Base-by-base conservation (phyloP, 2,329 filamentous ascomycete genomes). In the Ceratocystis diversiconidia region DNA sequence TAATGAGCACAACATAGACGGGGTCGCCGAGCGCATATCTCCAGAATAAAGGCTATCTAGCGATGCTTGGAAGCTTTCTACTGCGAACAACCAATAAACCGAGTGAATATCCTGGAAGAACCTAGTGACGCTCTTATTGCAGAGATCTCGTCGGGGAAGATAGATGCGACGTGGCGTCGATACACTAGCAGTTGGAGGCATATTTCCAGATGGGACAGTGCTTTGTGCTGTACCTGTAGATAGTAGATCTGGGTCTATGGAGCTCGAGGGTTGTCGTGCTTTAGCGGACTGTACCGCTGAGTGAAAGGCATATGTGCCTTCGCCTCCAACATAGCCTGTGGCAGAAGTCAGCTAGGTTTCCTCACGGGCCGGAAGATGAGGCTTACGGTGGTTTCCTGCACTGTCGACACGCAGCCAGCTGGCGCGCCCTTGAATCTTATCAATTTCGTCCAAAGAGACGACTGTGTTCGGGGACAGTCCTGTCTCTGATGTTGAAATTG, bases 91-190 rank as follows among this genome's bases (percentile, higher is more conserved):
- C 71, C 71, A 72, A 61, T 72, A 72, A 46, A 72, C 64, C 7
- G 69, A 70, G 65, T 72, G 71, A 32, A 72, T 69, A 43, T 72
- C 71, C 46, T 67, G 63, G 64, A 72, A 72, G 67, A 71, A 72
- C 61, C 71, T 69, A 17, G 69, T 68, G 1, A 72, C 68, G 61
- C 71, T 72, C 61, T 69, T 69, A 61, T 71, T 68, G 62, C 71
- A 71, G 8, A 72, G 68, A 60, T 72, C 71, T 17, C 71, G 70
- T 6, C 71, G 68, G 0, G 71, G 71, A 3, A 72, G 63, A 46
- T 69, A 71, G 19, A 72, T 70, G 41, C 71, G 70, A 19, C 64
- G 60, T 10, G 46, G 67, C 25, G 69, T 69, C 5, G 68, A 61
- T 1, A 70, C 69, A 3, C 69, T 68, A 0, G 68, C 65, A 2